phyloP scores from a whole-genome alignment of 2,329 filamentous ascomycete genomes.

The Furcasterigmium furcatum region DNA sequence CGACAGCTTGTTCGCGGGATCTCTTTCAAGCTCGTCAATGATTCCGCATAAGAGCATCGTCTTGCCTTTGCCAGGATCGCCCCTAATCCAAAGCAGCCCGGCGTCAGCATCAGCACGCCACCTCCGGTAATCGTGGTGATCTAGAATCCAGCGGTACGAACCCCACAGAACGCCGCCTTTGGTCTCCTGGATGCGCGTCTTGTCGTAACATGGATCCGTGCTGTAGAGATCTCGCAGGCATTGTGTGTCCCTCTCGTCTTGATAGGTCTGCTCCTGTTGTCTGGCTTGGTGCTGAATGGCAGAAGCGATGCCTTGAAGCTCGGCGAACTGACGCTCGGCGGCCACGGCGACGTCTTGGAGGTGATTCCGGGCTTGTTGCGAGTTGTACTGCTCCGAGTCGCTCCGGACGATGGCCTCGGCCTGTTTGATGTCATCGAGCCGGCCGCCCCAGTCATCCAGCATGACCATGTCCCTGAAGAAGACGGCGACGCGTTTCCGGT shows the following conservation, averaged over 20 bases:
- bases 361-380: constrained; percentile 16
- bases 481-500: constrained; percentile 19
- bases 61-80: constrained; percentile 38
- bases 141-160: constrained; percentile 31
- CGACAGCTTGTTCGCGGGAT: constrained; percentile 16
- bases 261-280: constrained; percentile 8
- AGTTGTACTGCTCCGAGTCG: constrained; percentile 12
- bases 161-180: constrained; percentile 29
- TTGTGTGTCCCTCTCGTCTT: constrained; percentile 12
- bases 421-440: constrained; percentile 21
- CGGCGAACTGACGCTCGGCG: neutral
- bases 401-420: constrained; percentile 18
- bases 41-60: constrained; percentile 38
- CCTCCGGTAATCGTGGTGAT: constrained; percentile 15
- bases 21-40: constrained; percentile 24
- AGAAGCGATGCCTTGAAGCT: neutral
- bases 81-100: constrained; percentile 31
- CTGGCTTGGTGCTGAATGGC: constrained; percentile 10
- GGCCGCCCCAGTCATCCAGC: constrained; percentile 29
- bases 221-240: constrained; percentile 17
- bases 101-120: constrained; percentile 16
- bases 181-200: constrained; percentile 25
- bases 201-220: constrained; percentile 29
- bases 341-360: constrained; percentile 12
- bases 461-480: constrained; percentile 25